These are phyloP conservation scores for Phialocephala sp. DNA, from an alignment of 2,329 filamentous ascomycete species.

Conservation along the genomic window DNA sequence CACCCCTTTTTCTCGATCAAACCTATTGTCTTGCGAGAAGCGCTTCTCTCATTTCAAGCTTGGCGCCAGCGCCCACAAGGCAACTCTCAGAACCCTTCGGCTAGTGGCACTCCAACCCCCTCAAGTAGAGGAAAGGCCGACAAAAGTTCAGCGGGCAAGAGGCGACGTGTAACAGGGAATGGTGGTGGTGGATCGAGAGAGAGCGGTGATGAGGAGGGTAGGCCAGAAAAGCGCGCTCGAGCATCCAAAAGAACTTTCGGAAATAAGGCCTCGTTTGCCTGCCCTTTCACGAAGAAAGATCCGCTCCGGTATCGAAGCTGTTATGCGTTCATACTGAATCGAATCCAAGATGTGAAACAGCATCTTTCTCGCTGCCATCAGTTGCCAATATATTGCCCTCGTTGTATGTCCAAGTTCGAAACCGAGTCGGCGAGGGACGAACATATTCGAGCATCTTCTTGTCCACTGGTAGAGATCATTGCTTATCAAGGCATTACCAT, in stretches of 20 bases:
- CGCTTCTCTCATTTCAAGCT: slow-evolving; percentile 5
- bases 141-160: not conserved
- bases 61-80: slow-evolving; percentile 1
- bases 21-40: slow-evolving; percentile 7
- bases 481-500: slow-evolving; percentile 11
- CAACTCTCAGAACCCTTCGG: not conserved
- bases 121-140: not conserved
- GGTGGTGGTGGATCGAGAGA: no score
- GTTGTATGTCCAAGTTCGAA: slow-evolving; percentile 13
- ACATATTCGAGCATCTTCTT: not conserved
- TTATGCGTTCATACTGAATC: slow-evolving; percentile 1
- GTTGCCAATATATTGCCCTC: slow-evolving; percentile 16
- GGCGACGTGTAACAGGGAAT: not conserved
- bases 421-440: slow-evolving; percentile 12
- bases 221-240: no score
- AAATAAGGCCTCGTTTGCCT: slow-evolving; percentile 14
- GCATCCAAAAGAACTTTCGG: not conserved
- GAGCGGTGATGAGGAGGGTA: no score
- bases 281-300: slow-evolving; percentile 15
- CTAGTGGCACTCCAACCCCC: not conserved
- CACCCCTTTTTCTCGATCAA: slow-evolving; percentile 10
- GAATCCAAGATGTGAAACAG: slow-evolving; percentile 14
- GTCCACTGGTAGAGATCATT: not conserved
- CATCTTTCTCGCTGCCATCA: slow-evolving; percentile 12
- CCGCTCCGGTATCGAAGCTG: slow-evolving; percentile 14